Conservation (phyloP, 2,329 filamentous ascomycete genomes). For the Botrytis sinoallii region DNA sequence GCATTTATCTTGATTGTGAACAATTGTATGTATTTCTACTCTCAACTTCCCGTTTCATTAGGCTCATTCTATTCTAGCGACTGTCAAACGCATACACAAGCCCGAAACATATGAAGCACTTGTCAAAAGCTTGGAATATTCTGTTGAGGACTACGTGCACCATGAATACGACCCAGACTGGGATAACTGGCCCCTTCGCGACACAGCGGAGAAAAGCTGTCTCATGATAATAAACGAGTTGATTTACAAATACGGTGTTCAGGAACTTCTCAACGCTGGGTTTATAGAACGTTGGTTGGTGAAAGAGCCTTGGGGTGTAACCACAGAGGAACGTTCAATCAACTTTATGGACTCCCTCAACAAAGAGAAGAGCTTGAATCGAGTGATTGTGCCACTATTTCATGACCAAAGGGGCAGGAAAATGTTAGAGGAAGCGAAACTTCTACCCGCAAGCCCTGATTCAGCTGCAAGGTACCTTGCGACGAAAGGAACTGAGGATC, state of each 20-base stretch:
- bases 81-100: constrained; percentile 30
- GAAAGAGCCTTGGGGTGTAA: constrained; percentile 65
- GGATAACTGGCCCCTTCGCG: constrained; percentile 62
- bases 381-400: constrained; percentile 44
- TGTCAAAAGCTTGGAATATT: constrained; percentile 58
- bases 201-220: constrained; percentile 58
- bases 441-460: constrained; percentile 27
- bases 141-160: constrained; percentile 49
- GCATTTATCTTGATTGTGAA: constrained; percentile 56
- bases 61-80: constrained; percentile 24
- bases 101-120: constrained; percentile 45
- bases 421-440: constrained; percentile 32
- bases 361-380: constrained; percentile 41
- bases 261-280: constrained; percentile 57
- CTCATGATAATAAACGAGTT: constrained; percentile 49
- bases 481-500: constrained; percentile 50
- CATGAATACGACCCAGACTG: constrained; percentile 54
- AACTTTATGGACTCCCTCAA: constrained; percentile 46
- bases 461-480: constrained; percentile 36
- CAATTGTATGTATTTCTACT: constrained; percentile 39
- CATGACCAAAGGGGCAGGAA: constrained; percentile 28
- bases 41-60: neutral
- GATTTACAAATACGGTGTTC: constrained; percentile 54
- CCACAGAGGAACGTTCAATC: constrained; percentile 50
- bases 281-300: constrained; percentile 73